Evolutionary conservation across 116 monocot genomes (phyloP).

Genomic region (Trichopus zeylanicus): DNA sequence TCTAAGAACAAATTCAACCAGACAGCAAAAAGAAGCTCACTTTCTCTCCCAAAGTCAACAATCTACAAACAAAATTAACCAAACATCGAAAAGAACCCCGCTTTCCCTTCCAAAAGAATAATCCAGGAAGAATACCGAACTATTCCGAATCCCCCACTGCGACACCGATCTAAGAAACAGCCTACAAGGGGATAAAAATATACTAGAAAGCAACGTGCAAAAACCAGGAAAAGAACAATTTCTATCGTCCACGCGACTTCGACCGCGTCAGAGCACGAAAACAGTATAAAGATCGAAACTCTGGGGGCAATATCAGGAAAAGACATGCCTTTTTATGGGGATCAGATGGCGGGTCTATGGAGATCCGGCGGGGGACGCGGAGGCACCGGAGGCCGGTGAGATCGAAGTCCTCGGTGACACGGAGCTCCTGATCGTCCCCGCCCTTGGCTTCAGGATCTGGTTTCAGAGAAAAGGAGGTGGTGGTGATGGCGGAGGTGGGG

Average conservation of each 20-base stretch:
- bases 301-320: no score
- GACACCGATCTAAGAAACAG: neutral
- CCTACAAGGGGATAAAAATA: neutral
- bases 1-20: no score
- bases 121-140: neutral
- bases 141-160: neutral
- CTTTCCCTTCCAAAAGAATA: no score
- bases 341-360: neutral
- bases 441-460: neutral
- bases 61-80: no score
- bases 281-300: no score
- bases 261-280: conserved; percentile 1
- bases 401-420: neutral
- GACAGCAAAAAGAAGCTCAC: no score
- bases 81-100: neutral
- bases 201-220: neutral
- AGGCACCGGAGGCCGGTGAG: neutral
- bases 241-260: neutral
- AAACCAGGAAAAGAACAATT: neutral
- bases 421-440: neutral
- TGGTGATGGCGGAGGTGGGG: neutral
- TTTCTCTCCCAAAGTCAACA: no score
- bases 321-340: conserved; percentile 11
- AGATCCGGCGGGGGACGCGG: conserved; percentile 5
- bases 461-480: neutral